Evolutionary conservation across 2,329 filamentous ascomycete genomes (phyloP).

Genomic region (Trichophyton rubrum): DNA sequence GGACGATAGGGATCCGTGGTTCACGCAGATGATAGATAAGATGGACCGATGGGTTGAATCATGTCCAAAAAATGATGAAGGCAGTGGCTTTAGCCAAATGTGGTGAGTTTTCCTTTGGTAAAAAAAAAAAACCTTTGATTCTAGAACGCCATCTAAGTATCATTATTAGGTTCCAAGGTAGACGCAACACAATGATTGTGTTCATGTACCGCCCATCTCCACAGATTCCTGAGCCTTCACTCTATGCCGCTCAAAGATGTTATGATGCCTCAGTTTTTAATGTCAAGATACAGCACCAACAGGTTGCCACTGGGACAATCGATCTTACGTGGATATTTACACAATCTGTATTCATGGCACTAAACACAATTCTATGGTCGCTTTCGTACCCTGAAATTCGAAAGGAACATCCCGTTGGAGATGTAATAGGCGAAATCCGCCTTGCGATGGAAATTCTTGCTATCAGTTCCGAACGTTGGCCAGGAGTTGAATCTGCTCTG

Average conservation of each 20-base stretch:
- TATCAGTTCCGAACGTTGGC: conserved; percentile 77
- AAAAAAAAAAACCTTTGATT: conserved; percentile 10
- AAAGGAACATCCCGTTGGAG: conserved; percentile 55
- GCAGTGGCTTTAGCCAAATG: conserved; percentile 59
- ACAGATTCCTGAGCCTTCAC: conserved; percentile 74
- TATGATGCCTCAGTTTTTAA: conserved; percentile 74
- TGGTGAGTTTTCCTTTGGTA: conserved; percentile 48
- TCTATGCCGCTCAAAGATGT: conserved; percentile 65
- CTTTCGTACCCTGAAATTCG: conserved; percentile 79
- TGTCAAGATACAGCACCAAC: conserved; percentile 65
- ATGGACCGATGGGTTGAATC: conserved; percentile 67
- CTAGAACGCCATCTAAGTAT: conserved; percentile 21
- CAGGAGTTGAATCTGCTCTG: conserved; percentile 71
- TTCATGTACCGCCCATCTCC: conserved; percentile 83
- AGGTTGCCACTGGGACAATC: conserved; percentile 61
- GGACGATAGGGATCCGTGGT: conserved; percentile 78
- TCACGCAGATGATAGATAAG: conserved; percentile 63
- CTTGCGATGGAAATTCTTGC: conserved; percentile 67
- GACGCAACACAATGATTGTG: conserved; percentile 79
- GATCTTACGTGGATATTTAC: conserved; percentile 94
- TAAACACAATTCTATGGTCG: conserved; percentile 86
- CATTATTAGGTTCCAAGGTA: conserved; percentile 44
- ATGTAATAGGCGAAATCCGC: conserved; percentile 63
- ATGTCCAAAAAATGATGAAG: conserved; percentile 58
- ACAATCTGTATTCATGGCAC: conserved; percentile 74